Base-by-base conservation (phyloP, 352 stramenopile species). In the Phytophthora agathidicida region DNA sequence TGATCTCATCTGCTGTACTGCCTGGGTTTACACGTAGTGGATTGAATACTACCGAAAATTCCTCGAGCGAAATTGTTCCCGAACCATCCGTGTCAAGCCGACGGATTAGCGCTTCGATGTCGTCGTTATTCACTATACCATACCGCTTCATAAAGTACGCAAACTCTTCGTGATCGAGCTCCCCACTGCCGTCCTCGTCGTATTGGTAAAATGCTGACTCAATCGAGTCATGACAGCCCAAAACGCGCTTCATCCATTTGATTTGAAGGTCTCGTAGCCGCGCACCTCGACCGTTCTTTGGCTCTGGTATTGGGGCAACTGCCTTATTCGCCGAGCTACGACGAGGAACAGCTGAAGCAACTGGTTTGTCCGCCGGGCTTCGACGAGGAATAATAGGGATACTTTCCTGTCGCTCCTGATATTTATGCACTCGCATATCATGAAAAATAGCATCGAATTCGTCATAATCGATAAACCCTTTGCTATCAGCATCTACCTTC, bases 361-460 rank as follows among this genome's bases (percentile, higher is more conserved):
- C 6, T 14, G 51, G 24, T 26, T 68, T 71, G 1, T 28, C 19
- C 7, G 50, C 56, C 35, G 43, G 45, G 16, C 0, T 38, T 37
- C 19, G 36, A 5, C 11, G 36, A 42, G 49, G 33, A 45, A 45
- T 2, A 10, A 3, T 24, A 39, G 19, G 7, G 7, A 42, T 6
- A 30, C 6, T 53, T 11, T 57, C 23, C 14, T 16, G 35, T 10
- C 14, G 36, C 5, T 58, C 55, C 7, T 26, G 23, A 8, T 51
- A 28, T 35, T 53, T 68, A 8, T 17, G 38, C 19, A 68, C 52
- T 22, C 59, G 24, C 26, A 26, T 35, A 33, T 86, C 76, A 28
- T 85, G 66, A 49, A 91, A 92, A n/a, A 86, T 63, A 2, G 66
- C 80, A 2, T 55, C 45, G 52, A 92, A 92, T 32, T 91, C 80